phyloP scores from a whole-genome alignment of 2,329 filamentous ascomycete species.

The Fonsecaea monophora region DNA sequence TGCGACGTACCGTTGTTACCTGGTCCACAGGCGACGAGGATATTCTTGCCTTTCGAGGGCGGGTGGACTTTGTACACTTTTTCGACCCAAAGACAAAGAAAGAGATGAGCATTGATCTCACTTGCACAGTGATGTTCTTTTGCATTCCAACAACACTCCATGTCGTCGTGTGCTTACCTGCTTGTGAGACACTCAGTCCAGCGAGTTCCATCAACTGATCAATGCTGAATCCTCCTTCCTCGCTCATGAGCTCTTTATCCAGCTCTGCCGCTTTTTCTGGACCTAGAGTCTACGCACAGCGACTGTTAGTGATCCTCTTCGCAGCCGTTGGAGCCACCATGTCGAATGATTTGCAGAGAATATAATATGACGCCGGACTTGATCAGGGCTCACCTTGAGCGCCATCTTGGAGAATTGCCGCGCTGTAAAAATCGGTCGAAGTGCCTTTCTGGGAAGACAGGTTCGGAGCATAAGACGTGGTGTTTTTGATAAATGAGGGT shows the following conservation, averaged over 20 bases:
- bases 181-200: constrained; percentile 90
- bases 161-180: constrained; percentile 61
- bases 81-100: background rate
- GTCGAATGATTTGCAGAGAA: background rate
- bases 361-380: background rate
- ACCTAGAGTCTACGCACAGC: constrained; percentile 70
- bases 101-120: background rate
- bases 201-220: constrained; percentile 98
- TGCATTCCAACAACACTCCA: background rate
- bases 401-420: constrained; percentile 46
- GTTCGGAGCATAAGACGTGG: constrained; percentile 23
- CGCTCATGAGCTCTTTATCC: constrained; percentile 92
- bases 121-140: background rate
- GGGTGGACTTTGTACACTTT: constrained; percentile 88
- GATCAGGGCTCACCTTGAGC: constrained; percentile 46
- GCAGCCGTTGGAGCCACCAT: background rate
- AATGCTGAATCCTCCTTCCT: constrained; percentile 81
- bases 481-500: too few relatives aligned
- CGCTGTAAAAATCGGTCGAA: constrained; percentile 25
- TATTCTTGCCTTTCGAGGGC: constrained; percentile 68
- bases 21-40: constrained; percentile 91
- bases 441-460: constrained; percentile 18
- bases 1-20: constrained; percentile 63
- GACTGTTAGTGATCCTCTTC: background rate
- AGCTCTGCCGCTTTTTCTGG: constrained; percentile 87